phyloP scores from a whole-genome alignment of 1,284 basidiomycete genomes.

The Lignosus rhinocerotis region DNA sequence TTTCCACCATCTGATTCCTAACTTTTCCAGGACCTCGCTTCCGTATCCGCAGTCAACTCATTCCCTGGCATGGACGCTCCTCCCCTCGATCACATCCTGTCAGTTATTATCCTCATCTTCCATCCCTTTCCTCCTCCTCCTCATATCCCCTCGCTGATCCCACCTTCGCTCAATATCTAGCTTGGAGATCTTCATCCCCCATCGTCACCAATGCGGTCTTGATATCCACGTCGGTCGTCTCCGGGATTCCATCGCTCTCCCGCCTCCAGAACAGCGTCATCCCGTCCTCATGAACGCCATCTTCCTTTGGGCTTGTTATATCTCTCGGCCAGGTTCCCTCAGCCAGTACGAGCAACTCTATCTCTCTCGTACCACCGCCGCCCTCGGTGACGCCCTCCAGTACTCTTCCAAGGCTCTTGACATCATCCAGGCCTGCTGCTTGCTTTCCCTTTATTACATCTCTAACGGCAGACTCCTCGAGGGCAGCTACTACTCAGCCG shows the following conservation, averaged over 20 bases:
- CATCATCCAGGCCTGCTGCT: slow-evolving; percentile 70
- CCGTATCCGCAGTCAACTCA: slow-evolving; percentile 42
- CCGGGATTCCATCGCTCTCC: slow-evolving; percentile 54
- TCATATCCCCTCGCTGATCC: slow-evolving; percentile 7
- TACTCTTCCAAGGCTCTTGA: slow-evolving; percentile 58
- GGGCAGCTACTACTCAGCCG: slow-evolving; percentile 70
- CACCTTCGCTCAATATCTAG: slow-evolving; percentile 37
- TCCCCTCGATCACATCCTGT: slow-evolving; percentile 68
- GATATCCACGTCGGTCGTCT: slow-evolving; percentile 66
- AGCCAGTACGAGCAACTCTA: slow-evolving; percentile 70
- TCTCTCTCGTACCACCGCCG: slow-evolving; percentile 58
- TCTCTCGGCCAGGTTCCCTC: slow-evolving; percentile 67
- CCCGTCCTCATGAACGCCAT: slow-evolving; percentile 76
- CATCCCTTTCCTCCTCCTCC: not conserved
- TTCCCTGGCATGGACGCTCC: slow-evolving; percentile 43
- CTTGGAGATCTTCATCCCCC: slow-evolving; percentile 73
- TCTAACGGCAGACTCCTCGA: slow-evolving; percentile 72
- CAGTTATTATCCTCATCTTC: slow-evolving; percentile 30
- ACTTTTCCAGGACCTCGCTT: slow-evolving; percentile 39
- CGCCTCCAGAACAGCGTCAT: slow-evolving; percentile 60
- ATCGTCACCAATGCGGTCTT: slow-evolving; percentile 71
- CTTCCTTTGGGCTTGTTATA: slow-evolving; percentile 77
- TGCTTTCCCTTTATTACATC: slow-evolving; percentile 72
- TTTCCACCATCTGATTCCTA: too few relatives aligned
- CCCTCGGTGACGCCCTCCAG: slow-evolving; percentile 59